Base-by-base conservation (phyloP, 2,329 filamentous ascomycete genomes). In the Rhynchosporium graminicola region DNA sequence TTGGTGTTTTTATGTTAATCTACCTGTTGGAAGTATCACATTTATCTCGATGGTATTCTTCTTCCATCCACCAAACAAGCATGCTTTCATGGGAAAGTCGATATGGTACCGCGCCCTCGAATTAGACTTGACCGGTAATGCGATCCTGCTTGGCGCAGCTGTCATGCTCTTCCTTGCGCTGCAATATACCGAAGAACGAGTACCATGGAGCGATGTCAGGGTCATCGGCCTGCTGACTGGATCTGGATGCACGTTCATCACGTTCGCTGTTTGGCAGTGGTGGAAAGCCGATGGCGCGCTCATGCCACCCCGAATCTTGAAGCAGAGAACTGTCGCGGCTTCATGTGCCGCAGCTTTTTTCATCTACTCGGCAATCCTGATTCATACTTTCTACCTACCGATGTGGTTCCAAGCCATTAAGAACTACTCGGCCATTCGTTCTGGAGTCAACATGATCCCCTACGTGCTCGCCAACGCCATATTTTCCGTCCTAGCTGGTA, bases 261-360 rank as follows among this genome's bases (percentile, higher is more conserved):
- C 71, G 10, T 71, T 76, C 40, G 42, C 60, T 12, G 52, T 71
- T 6, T 71, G 74, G 43, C 75, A 80, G 57, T 76, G 70, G 62
- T 76, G 68, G 50, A 74, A 76, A 60, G 79, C 77, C 3, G 77
- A 79, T n/a, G 69, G 74, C 2, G 81, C 82, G 29, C 80, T 83
- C 74, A 74, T 85, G 6, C 78, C 80, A 0, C 73, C 73, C 6
- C 72, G 74, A 8, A 74, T 79, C 61, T 38, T 78, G 36, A 69
- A 63, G 20, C 71, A 77, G 31, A 72, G 77, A 13, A 75, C 68
- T 29, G 72, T 79, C 3, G 68, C 67, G 6, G 70, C 67, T 8
- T 38, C 73, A 3, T 69, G 72, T 28, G 60, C 65, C 38, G 63
- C 66, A 40, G 68, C 66, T 2, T 72, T 73, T 62, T 68, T 61